Evolutionary conservation across 2,329 filamentous ascomycete species (phyloP), one percentile per base, ranked within the genome.

Genomic region (Chaetomium sp.): DNA sequence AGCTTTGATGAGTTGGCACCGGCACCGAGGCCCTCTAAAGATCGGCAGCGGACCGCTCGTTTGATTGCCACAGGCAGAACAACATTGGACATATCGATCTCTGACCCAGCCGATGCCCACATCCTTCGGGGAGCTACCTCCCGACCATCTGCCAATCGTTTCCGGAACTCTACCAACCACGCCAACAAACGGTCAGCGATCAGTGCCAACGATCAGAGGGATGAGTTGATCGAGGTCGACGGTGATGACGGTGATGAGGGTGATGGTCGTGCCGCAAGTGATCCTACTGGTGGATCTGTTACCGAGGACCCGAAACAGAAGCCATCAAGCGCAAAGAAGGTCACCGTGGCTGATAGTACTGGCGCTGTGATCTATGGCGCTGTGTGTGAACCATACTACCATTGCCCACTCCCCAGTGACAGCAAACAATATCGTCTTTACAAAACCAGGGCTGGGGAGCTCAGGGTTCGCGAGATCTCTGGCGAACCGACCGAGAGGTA

Each of bases 391-490:
- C 59, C 52, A 27, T 27, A 27, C 19, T 27, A 27, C 19, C 19
- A 27, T 27, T 27, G 19, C 19, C 19, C 19, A 27, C 19, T 27
- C 19, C 19, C 19, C 19, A 27, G 19, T 27, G 19, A 27, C 19
- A 27, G 19, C 19, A 27, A 50, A 37, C 36, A 9, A 14, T 12
- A 42, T 12, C 59, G 49, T 50, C 57, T 52, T 27, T 46, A 59
- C 14, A 35, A 37, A 36, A 14, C 34, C 14, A 27, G 36, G 2
- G 35, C 2, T 9, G 1, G 34, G 1, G 56, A 61, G 40, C 47
- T 65, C 33, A 53, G 60, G n/a, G 60, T 57, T 1, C 54, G 59
- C 41, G 49, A 27, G 5, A 8, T 38, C 4, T 47, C 59, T 19
- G 59, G 57, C 12, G 27, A 34, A 6, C 14, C 9, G 27, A 38